Base-by-base conservation (phyloP, 2,329 filamentous ascomycete species). In the Lasiodiplodia sp. region DNA sequence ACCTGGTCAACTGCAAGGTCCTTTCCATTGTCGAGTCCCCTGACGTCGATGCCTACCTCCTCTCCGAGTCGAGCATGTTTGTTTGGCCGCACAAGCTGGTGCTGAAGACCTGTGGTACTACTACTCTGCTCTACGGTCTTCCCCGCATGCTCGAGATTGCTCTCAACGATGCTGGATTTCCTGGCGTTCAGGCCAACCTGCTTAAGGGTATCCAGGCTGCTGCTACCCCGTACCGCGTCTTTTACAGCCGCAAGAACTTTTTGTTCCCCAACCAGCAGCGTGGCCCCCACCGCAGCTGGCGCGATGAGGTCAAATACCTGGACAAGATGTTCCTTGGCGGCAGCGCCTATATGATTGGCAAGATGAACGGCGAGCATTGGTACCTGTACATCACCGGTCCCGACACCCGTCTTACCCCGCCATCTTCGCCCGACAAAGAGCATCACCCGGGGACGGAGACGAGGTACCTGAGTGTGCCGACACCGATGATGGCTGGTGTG, bases 311-410 rank as follows among this genome's bases (percentile, higher is more conserved):
- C 76, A 91, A 91, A 75, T 97, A 91, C 75, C 87, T 99, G 71
- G 96, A 99, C 82, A 91, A 92, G 78, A 92, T 94, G 81, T 97
- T 99, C 79, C 86, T 92, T 70, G 91, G 92, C 68, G 96, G 96
- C 67, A 98, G 95, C 80, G 96, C 96, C 63, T 99, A 99, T 81
- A 97, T 98, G 94, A 96, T 99, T 72, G 96, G 96, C 77, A 98
- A 97, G 84, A 98, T 98, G 95, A 99, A 99, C 75, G 95, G 96
- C 69, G 96, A 99, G 80, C 96, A 99, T 76, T 99, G 96, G 96
- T 98, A 98, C 79, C 85, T 99, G 68, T 99, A 99, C 83, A 90
- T 98, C 75, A 98, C 96, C 14, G 93, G 93, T 64, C 95, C 96
- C 21, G 90, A 91, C 78, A 90, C 88, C 58, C 84, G 88, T 66